Percentiles rank a stretch among this genome's conserved stretches.
Conservation (phyloP, 495 filamentous ascomycete genomes). For the Poronia punctata region DNA sequence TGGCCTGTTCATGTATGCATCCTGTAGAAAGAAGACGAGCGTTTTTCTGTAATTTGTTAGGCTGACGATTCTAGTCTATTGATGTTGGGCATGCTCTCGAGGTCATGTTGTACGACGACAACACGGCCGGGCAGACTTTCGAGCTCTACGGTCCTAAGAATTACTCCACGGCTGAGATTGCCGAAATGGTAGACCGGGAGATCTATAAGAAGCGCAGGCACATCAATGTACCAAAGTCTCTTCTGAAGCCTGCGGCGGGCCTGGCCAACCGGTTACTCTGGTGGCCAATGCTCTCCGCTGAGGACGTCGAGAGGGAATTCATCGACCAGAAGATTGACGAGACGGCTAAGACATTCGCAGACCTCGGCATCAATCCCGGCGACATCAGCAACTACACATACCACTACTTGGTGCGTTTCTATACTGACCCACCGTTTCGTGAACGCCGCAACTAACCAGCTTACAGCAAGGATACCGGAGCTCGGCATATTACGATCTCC, state of each 20-base stretch:
- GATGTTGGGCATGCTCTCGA: constrained; percentile 88
- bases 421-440: too few relatives aligned
- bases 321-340: constrained; percentile 89
- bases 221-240: constrained; percentile 79
- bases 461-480: constrained; percentile 76
- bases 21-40: not conserved
- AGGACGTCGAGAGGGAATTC: constrained; percentile 89
- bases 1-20: constrained; percentile 85
- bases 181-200: constrained; percentile 80
- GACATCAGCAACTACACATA: constrained; percentile 78
- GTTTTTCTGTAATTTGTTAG: constrained; percentile 5
- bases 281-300: constrained; percentile 80
- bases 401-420: constrained; percentile 75
- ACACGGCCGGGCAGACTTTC: constrained; percentile 79
- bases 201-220: constrained; percentile 84
- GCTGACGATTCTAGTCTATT: constrained; percentile 51
- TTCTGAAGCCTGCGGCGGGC: constrained; percentile 64
- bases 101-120: constrained; percentile 82
- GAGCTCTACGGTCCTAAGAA: constrained; percentile 94
- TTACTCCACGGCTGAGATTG: constrained; percentile 83
- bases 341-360: constrained; percentile 89
- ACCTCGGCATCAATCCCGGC: constrained; percentile 79
- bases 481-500: constrained; percentile 79
- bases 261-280: constrained; percentile 73
- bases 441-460: constrained; percentile 23